Conservation (phyloP, 2,329 filamentous ascomycete species). For the Penicillium brevicompactum region DNA sequence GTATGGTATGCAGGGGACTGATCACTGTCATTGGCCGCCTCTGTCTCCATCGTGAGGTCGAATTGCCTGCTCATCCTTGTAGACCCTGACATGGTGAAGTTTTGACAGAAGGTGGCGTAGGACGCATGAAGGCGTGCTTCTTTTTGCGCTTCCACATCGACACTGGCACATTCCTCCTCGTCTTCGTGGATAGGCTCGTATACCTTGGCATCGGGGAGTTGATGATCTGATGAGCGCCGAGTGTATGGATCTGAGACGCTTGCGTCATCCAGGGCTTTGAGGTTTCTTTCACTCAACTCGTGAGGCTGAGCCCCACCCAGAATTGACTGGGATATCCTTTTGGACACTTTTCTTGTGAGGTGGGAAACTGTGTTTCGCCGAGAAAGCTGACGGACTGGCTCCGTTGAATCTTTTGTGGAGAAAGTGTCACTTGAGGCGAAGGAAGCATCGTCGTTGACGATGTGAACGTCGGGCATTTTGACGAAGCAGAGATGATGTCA, state of each 20-base stretch:
- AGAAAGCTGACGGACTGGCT: constrained; percentile 4
- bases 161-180: not conserved
- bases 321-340: constrained; percentile 14
- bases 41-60: constrained; percentile 11
- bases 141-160: not conserved
- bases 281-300: constrained; percentile 14
- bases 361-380: constrained; percentile 12
- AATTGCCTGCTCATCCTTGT: constrained; percentile 2
- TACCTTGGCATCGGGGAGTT: too few species aligned
- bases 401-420: constrained; percentile 6
- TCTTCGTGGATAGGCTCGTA: constrained; percentile 4
- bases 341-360: constrained; percentile 18
- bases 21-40: not conserved
- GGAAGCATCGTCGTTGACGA: constrained; percentile 16
- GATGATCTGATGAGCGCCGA: not conserved
- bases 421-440: constrained; percentile 10
- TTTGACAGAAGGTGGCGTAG: constrained; percentile 16
- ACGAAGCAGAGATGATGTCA: not conserved
- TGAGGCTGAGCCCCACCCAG: not conserved
- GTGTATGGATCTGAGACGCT: not conserved
- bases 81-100: constrained; percentile 14
- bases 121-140: constrained; percentile 10
- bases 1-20: not conserved
- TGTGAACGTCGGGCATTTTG: constrained; percentile 12
- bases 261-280: constrained; percentile 6